phyloP scores from a whole-genome alignment of 2,329 filamentous ascomycete genomes.

The Onygena corvina region DNA sequence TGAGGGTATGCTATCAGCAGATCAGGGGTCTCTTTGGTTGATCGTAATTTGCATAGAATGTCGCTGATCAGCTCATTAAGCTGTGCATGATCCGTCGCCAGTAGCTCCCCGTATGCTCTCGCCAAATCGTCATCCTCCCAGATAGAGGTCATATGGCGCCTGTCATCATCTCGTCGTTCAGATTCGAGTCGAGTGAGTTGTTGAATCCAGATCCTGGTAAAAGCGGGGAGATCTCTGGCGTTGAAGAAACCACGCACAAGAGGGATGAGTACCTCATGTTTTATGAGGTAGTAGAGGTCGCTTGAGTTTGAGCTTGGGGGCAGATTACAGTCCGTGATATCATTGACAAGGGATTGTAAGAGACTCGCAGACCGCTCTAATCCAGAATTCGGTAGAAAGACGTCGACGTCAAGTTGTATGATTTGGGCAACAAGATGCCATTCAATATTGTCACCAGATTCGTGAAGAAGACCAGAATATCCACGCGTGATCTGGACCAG shows the following conservation, averaged over 20 bases:
- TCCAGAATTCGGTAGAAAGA: slow-evolving; percentile 35
- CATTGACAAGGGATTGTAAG: slow-evolving; percentile 27
- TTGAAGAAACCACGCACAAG: slow-evolving; percentile 30
- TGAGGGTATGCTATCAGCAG: slow-evolving; percentile 25
- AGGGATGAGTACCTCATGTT: slow-evolving; percentile 29
- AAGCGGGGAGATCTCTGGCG: slow-evolving; percentile 31
- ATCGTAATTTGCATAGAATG: not conserved
- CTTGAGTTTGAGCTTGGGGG: slow-evolving; percentile 14
- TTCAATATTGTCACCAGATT: slow-evolving; percentile 22
- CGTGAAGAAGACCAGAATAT: slow-evolving; percentile 31
- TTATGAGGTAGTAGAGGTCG: slow-evolving; percentile 26
- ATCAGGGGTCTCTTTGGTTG: not conserved
- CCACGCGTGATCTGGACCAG: slow-evolving; percentile 29
- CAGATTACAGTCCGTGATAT: slow-evolving; percentile 26
- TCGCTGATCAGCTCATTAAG: not conserved
- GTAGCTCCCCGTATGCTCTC: slow-evolving; percentile 25
- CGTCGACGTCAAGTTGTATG: slow-evolving; percentile 32
- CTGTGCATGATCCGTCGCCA: not conserved
- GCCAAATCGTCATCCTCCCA: slow-evolving; percentile 38
- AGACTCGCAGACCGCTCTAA: slow-evolving; percentile 27
- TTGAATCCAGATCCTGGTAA: slow-evolving; percentile 32
- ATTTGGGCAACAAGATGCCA: slow-evolving; percentile 34
- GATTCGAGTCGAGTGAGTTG: slow-evolving; percentile 29
- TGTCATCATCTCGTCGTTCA: slow-evolving; percentile 20
- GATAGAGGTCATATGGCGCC: slow-evolving; percentile 24